Conservation (phyloP, 23 red algal species). For the Chondrus crispus region DNA sequence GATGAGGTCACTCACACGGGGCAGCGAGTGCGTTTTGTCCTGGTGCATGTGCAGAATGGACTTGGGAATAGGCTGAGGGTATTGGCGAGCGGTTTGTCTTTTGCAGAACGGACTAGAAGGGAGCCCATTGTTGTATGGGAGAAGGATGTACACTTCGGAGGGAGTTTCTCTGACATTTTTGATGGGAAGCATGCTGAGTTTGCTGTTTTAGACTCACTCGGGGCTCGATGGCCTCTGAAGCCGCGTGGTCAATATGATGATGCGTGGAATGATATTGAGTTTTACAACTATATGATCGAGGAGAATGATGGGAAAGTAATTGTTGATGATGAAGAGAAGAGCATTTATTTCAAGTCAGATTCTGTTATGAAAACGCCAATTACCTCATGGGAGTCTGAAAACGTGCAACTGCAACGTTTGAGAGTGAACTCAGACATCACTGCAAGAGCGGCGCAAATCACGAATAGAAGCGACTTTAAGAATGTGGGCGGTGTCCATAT, state of each 20-base stretch:
- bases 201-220: constrained; percentile 22
- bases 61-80: constrained; percentile 83
- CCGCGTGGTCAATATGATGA: constrained; percentile 43
- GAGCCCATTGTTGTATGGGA: constrained; percentile 73
- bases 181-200: constrained; percentile 26
- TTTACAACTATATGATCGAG: constrained; percentile 77
- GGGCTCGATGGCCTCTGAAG: constrained; percentile 39
- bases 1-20: constrained; percentile 24
- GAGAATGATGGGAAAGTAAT: constrained; percentile 44
- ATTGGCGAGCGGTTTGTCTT: constrained; percentile 63
- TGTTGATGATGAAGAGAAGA: constrained; percentile 42
- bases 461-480: background rate
- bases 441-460: background rate
- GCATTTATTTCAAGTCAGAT: constrained; percentile 68
- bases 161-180: constrained; percentile 50
- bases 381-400: constrained; percentile 74
- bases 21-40: constrained; percentile 30
- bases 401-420: constrained; percentile 47
- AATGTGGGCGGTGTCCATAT: constrained; percentile 64
- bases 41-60: constrained; percentile 81
- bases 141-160: constrained; percentile 63
- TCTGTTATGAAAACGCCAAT: constrained; percentile 64
- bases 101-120: constrained; percentile 35
- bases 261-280: constrained; percentile 46
- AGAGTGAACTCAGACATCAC: constrained; percentile 25